Conservation (phyloP, 345 rosid species). For the Eucalyptus sideroxylon region DNA sequence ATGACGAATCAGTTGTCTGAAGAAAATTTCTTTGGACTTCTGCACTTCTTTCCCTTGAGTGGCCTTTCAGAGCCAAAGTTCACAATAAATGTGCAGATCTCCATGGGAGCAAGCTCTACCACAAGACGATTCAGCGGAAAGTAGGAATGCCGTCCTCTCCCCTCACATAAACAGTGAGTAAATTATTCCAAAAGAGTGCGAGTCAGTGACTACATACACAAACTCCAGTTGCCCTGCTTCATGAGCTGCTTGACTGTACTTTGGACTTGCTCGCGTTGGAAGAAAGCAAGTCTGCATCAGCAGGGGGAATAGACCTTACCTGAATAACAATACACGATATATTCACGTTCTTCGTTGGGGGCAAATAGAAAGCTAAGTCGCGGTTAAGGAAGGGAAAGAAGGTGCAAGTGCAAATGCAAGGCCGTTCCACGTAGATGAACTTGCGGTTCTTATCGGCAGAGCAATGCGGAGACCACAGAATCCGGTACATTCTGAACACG, state of each 20-base stretch:
- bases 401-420: conserved; percentile 2
- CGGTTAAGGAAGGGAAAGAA: not conserved
- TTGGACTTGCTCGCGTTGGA: conserved; percentile 59
- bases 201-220: conserved; percentile 25
- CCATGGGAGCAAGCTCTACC: not conserved
- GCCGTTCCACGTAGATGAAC: conserved; percentile 82
- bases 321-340: not conserved
- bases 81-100: not conserved
- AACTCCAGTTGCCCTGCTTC: conserved; percentile 74
- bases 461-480: conserved; percentile 64
- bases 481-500: conserved; percentile 87
- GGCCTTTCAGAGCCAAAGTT: not conserved
- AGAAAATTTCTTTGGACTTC: not conserved
- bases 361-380: not conserved
- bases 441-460: conserved; percentile 76
- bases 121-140: not conserved
- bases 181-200: not conserved
- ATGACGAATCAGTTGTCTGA: not conserved
- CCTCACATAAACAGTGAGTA: not conserved
- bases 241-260: conserved; percentile 45
- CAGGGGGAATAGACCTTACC: not conserved
- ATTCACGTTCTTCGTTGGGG: not conserved
- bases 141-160: not conserved
- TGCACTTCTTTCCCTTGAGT: not conserved
- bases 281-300: conserved; percentile 77